Percentiles rank a stretch among this genome's conserved stretches.
phyloP scores from a whole-genome alignment of 305 asterid genomes.

The Rubia tinctorum region DNA sequence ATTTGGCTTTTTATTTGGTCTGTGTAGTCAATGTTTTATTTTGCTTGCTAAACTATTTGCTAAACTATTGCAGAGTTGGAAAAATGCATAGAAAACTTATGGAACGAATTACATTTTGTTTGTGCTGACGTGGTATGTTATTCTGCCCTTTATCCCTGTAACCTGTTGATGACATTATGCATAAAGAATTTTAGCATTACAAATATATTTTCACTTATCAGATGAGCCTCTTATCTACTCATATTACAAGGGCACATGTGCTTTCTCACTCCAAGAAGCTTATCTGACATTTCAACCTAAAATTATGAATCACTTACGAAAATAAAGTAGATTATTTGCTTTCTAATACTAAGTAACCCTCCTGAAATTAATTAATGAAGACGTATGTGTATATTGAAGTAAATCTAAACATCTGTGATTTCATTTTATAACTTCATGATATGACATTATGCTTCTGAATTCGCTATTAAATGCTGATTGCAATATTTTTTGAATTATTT shows the following conservation, averaged over 20 bases:
- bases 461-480: not conserved
- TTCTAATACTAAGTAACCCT: not conserved
- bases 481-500: not conserved
- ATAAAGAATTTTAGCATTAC: not conserved
- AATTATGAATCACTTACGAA: not conserved
- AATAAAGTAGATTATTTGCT: not conserved
- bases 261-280: not conserved
- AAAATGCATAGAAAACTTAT: conserved; percentile 73
- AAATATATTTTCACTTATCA: not conserved
- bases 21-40: conserved; percentile 7
- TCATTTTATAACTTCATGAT: not conserved
- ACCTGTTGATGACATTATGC: not conserved
- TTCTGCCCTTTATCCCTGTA: not conserved
- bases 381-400: not conserved
- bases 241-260: not conserved
- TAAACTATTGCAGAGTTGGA: conserved; percentile 91
- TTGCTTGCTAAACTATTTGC: conserved; percentile 62
- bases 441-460: not conserved
- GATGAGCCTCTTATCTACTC: not conserved
- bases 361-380: not conserved
- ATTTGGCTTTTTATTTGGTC: too few species aligned
- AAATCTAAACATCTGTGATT: not conserved
- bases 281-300: not conserved
- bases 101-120: conserved; percentile 90
- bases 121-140: conserved; percentile 84